Evolutionary conservation across 169 alveolate species (phyloP), one percentile per base, ranked within the genome.

Genomic region (Plasmodium billcollinsi): DNA sequence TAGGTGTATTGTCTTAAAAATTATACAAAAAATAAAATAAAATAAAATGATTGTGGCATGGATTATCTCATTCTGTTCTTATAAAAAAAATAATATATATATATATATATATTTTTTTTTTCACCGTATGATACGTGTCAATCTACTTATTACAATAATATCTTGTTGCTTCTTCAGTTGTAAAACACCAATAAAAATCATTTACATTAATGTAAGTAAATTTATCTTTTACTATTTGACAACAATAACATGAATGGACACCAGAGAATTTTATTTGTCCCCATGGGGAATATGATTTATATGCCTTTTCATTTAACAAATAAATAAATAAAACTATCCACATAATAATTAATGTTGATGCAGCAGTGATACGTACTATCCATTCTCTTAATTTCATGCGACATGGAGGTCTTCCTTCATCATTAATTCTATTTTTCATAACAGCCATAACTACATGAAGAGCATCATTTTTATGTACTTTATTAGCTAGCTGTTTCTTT

Each of bases 221-320:
- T 56, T 58, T 76, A 8, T 74, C 24, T 20, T 73, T 58, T 56
- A 24, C 63, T 58, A 93, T 70, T 66, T 70, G 88, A 39, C 96
- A 93, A 89, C 96, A 93, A 39, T 29, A 63, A 61, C 96, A 93
- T 12, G 94, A 85, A 5, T 88, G 94, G 61, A 91, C 91, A 0
- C 96, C 96, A 11, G 85, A 15, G 24, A 91, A 86, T 78, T 93
- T 93, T 52, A 65, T 80, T 45, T 93, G 95, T 0, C 96, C 96
- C 73, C 91, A 74, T 14, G 96, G 96, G 50, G 39, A 59, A 80
- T 73, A 93, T 12, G 91, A 91, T 39, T 75, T 58, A 58, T 93
- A 93, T 43, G 93, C 86, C 11, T 58, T 88, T 14, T 90, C 93
- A 45, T 78, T 73, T 15, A 83, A 54, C 11, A 93, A 85, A 63